Evolutionary conservation across 2,329 filamentous ascomycete species (phyloP).

Genomic region (Epichloe elymi): DNA sequence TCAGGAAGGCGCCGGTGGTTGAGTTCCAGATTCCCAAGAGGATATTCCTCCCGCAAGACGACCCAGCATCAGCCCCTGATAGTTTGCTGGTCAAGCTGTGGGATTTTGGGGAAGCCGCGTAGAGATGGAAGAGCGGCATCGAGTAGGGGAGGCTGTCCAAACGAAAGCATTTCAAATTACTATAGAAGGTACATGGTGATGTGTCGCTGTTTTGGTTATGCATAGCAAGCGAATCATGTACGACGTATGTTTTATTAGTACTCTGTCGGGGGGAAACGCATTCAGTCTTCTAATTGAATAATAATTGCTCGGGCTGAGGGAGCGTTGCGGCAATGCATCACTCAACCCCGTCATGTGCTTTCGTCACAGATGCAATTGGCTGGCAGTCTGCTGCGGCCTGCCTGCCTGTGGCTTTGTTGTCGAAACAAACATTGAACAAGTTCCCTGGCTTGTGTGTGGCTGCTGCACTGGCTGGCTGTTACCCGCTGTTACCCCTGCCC

Average conservation of each 20-base stretch:
- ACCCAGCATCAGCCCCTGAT: constrained; percentile 33
- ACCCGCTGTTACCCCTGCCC: no score
- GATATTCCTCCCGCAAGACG: constrained; percentile 50
- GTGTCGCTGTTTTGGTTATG: neutral
- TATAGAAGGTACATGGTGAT: neutral
- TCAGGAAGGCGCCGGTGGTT: constrained; percentile 77
- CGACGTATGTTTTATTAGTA: neutral
- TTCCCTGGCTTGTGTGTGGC: no score
- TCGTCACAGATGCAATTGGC: no score
- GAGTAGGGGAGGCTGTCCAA: neutral
- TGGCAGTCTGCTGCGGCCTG: no score
- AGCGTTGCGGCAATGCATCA: no score
- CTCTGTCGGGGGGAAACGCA: no score
- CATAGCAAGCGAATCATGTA: constrained; percentile 4
- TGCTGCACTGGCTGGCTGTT: no score
- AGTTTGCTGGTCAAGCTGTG: constrained; percentile 47
- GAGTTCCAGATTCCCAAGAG: constrained; percentile 90
- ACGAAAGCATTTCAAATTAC: neutral
- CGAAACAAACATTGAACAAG: no score
- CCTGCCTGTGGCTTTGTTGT: no score
- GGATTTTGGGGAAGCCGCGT: constrained; percentile 33
- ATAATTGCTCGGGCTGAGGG: no score
- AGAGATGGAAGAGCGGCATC: neutral
- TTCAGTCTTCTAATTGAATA: no score
- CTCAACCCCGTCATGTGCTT: no score